Percentiles rank a stretch among this genome's conserved stretches.
These are phyloP conservation scores for Sarcodon aspratus DNA, from an alignment of 768 basidiomycete species.

Conservation along the genomic window DNA sequence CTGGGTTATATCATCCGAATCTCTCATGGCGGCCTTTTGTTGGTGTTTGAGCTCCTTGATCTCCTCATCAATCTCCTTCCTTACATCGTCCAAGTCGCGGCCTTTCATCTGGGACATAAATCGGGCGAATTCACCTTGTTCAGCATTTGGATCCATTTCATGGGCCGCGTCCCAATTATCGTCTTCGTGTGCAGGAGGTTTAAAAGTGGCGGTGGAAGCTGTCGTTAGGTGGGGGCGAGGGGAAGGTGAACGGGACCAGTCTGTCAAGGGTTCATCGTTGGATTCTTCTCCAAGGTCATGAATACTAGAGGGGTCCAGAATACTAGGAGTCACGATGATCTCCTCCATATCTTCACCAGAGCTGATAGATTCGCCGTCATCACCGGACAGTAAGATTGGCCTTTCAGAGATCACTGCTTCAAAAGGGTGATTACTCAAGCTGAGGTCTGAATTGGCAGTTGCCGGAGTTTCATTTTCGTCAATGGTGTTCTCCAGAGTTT, in stretches of 20 bases:
- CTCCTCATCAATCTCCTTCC: slow-evolving; percentile 87
- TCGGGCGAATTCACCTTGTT: slow-evolving; percentile 84
- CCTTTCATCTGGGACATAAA: slow-evolving; percentile 91
- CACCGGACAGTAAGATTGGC: slow-evolving; percentile 4
- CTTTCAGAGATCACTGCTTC: too few relatives aligned
- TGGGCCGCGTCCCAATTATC: slow-evolving; percentile 65
- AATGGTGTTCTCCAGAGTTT: neutral
- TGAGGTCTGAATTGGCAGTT: too few relatives aligned
- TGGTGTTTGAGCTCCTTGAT: slow-evolving; percentile 73
- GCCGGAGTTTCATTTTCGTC: too few relatives aligned
- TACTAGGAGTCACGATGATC: slow-evolving; percentile 5
- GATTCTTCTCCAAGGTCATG: neutral
- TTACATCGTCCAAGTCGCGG: slow-evolving; percentile 67
- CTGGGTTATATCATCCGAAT: slow-evolving; percentile 90
- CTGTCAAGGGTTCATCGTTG: slow-evolving; percentile 16
- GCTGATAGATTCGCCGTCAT: neutral
- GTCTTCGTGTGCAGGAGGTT: slow-evolving; percentile 20
- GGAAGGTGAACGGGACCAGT: slow-evolving; percentile 32
- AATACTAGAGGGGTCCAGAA: too few relatives aligned
- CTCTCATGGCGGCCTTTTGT: slow-evolving; percentile 80
- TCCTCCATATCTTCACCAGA: slow-evolving; percentile 34
- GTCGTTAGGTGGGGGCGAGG: slow-evolving; percentile 8
- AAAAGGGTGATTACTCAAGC: too few relatives aligned
- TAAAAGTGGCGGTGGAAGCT: slow-evolving; percentile 2
- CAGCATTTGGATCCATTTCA: slow-evolving; percentile 70